Evolutionary conservation across 2,329 filamentous ascomycete genomes (phyloP), one percentile per base, ranked within the genome.

Genomic region (Nectriaceae sp.): DNA sequence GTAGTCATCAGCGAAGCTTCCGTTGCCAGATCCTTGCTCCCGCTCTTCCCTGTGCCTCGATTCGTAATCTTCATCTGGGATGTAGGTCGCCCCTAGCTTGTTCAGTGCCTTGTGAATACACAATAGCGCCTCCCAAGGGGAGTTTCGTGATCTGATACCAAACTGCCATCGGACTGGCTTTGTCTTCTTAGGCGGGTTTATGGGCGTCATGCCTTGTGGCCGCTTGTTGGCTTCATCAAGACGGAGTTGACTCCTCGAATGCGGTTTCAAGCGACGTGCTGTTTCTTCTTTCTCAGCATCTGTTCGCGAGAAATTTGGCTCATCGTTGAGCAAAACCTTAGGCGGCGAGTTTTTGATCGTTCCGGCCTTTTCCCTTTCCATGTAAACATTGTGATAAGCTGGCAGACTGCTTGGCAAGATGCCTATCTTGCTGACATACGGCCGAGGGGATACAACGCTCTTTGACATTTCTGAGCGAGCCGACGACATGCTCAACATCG

Each of bases 141-240:
- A 88, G 64, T 97, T 99, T 41, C 94, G 85, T 39, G 90, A 96
- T 31, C 94, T 84, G 53, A 99, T 99, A 47, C 94, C 94, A 66
- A 99, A 99, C 67, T 99, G 94, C 94, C 94, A 99, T 57, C 93
- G 90, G 15, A 92, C 89, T 1, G 88, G 88, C 64, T 89, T 91
- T 4, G 78, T 72, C 68, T 89, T 91, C 74, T 89, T 90, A 3
- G 76, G 68, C 3, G 84, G 82, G 43, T 77, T 72, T 40, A 85
- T 79, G 1, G 82, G 83, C 3, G 83, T 87, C 73, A 87, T 78
- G 18, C 78, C 77, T 48, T 84, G 80, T 3, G 83, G 83, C 31
- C 82, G 76, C 55, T 72, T 81, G 64, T 65, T 80, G 47, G 70
- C 78, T 63, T 81, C 85, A 54, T 93, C 87, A 3, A 90, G 71